Conservation (phyloP, 441 rosid genomes). For the Pelargonium citronellum region DNA sequence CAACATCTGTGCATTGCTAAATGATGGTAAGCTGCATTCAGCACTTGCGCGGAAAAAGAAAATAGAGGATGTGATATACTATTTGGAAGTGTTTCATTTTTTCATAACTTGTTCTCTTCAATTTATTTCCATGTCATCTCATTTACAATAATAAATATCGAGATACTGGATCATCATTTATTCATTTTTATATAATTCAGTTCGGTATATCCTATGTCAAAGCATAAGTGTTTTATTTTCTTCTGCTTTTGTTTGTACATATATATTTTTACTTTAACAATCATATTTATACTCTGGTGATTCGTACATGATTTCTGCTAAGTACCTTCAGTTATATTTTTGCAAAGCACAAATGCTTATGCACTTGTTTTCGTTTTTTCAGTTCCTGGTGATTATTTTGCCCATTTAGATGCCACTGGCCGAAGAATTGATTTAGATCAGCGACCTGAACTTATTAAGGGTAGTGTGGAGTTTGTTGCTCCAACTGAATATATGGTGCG, state of each 20-base stretch:
- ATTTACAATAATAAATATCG: not conserved
- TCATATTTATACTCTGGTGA: not conserved
- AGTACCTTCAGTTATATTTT: not conserved
- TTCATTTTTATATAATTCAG: too few species aligned
- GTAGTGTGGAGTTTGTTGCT: slow-evolving; percentile 95
- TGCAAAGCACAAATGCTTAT: slow-evolving; percentile 12
- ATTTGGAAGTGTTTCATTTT: slow-evolving; percentile 1
- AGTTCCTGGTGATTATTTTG: slow-evolving; percentile 95
- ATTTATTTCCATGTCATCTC: not conserved
- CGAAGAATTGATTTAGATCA: slow-evolving; percentile 89
- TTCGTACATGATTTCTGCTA: not conserved
- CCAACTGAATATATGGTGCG: slow-evolving; percentile 99
- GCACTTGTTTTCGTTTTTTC: slow-evolving; percentile 26
- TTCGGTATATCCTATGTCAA: too few species aligned
- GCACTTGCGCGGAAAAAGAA: not conserved
- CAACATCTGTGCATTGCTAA: slow-evolving; percentile 81
- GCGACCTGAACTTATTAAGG: slow-evolving; percentile 89
- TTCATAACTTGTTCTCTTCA: not conserved
- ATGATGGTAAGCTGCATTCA: slow-evolving; percentile 59
- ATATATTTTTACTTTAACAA: not conserved
- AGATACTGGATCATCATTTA: too few species aligned
- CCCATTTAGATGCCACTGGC: slow-evolving; percentile 87
- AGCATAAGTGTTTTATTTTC: too few species aligned
- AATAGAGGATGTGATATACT: slow-evolving; percentile 2
- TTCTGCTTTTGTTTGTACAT: too few species aligned